A percentile compares a stretch with the other conserved stretches of the same genome.
Evolutionary conservation across 129 eudicot genomes (phyloP).

Genomic region (Oenanthe sinensis): DNA sequence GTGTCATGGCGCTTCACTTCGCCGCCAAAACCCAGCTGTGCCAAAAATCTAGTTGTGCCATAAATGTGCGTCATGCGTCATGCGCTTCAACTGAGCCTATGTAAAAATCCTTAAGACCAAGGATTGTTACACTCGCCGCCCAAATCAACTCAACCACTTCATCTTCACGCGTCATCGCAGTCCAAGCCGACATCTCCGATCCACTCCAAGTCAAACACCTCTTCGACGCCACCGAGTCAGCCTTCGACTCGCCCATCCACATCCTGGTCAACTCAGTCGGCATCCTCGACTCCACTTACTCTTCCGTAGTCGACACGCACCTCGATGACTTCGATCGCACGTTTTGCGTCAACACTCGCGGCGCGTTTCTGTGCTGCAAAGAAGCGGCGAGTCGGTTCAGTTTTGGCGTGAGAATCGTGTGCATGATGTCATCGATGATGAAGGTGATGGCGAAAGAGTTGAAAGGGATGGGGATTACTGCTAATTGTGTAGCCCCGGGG

Average conservation of each 20-base stretch:
- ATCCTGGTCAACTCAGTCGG: slow-evolving; percentile 10
- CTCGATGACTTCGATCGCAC: slow-evolving; percentile 1
- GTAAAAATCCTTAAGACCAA: too few relatives aligned
- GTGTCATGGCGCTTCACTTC: too few relatives aligned
- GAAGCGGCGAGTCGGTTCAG: background rate
- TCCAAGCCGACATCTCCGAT: slow-evolving; percentile 12
- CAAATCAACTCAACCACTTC: background rate
- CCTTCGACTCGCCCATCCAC: slow-evolving; percentile 8
- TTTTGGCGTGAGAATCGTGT: background rate
- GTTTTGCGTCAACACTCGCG: background rate
- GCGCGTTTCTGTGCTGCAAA: background rate
- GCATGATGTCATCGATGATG: slow-evolving; percentile 5
- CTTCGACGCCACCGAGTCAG: slow-evolving; percentile 5
- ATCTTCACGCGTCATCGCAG: background rate
- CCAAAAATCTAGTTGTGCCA: too few relatives aligned
- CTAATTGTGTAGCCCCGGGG: slow-evolving; percentile 4
- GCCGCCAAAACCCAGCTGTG: too few relatives aligned
- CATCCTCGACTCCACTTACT: background rate
- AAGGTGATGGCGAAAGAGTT: slow-evolving; percentile 1
- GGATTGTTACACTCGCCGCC: too few relatives aligned
- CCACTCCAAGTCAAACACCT: slow-evolving; percentile 1
- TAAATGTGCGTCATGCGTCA: too few relatives aligned
- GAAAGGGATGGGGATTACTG: background rate
- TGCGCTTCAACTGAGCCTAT: too few relatives aligned
- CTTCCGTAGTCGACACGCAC: background rate